A percentile compares a stretch with the other conserved stretches of the same genome.
phyloP scores from a whole-genome alignment of 768 basidiomycete species.

The Boletus vinaceobasis region DNA sequence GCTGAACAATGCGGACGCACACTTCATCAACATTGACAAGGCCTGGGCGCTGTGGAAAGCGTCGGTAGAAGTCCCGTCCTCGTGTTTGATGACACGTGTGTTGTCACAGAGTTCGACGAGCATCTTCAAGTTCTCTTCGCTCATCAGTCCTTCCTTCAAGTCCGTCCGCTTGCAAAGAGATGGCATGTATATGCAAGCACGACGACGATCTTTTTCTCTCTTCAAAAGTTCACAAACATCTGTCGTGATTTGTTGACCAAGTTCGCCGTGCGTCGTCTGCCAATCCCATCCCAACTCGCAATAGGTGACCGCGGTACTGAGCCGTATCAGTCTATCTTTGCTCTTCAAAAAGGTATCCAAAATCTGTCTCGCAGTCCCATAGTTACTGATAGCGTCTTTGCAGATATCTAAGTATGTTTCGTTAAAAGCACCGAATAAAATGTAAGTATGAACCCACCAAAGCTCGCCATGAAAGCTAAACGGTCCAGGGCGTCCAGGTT shows the following conservation, averaged over 20 bases:
- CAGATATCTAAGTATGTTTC: conserved; percentile 10
- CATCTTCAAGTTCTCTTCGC: conserved; percentile 13
- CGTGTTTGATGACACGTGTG: neutral
- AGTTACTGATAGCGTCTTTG: conserved; percentile 4
- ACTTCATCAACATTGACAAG: conserved; percentile 23
- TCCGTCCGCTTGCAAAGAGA: conserved; percentile 24
- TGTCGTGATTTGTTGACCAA: neutral
- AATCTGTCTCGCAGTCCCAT: neutral
- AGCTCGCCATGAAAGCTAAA: conserved; percentile 29
- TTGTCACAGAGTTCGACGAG: conserved; percentile 21
- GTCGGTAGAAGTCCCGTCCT: conserved; percentile 18
- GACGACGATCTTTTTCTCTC: conserved; percentile 4
- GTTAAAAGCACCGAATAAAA: neutral
- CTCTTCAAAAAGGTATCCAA: conserved; percentile 15
- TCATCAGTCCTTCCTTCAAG: conserved; percentile 13
- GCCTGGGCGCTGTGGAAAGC: conserved; percentile 27
- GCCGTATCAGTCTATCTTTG: conserved; percentile 16
- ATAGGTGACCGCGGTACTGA: conserved; percentile 25
- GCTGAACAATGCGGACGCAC: conserved; percentile 3
- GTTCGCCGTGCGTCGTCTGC: conserved; percentile 4
- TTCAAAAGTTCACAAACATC: conserved; percentile 19
- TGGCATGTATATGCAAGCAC: conserved; percentile 28
- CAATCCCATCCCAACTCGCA: conserved; percentile 26
- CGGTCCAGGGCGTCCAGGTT: conserved; percentile 25
- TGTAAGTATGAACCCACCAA: conserved; percentile 14